A percentile compares a stretch with the other conserved stretches of the same genome.
Evolutionary conservation across 306 rosid species (phyloP).

Genomic region (Inga laurina): DNA sequence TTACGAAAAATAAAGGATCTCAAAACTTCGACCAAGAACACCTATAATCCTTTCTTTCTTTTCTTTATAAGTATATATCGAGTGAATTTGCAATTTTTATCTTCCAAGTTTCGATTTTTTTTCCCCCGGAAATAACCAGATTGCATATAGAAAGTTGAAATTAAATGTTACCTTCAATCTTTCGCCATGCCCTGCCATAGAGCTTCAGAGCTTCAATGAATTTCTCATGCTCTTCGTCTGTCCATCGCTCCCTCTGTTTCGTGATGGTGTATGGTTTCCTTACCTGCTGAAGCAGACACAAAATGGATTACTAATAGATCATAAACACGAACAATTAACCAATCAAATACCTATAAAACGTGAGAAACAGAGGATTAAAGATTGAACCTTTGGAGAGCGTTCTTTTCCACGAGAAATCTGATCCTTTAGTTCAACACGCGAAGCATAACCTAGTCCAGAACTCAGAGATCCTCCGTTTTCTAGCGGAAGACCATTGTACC

Average conservation of each 20-base stretch:
- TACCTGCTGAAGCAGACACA: constrained; percentile 38
- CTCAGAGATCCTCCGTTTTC: constrained; percentile 44
- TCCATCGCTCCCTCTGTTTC: constrained; percentile 87
- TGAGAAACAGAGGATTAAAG: constrained; percentile 7
- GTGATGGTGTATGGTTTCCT: constrained; percentile 87
- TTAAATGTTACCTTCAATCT: constrained; percentile 66
- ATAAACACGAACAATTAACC: not conserved
- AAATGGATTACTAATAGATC: not conserved
- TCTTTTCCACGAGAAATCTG: constrained; percentile 50
- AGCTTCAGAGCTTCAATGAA: constrained; percentile 85
- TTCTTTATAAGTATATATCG: not conserved
- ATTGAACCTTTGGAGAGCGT: constrained; percentile 64
- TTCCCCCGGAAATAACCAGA: not conserved
- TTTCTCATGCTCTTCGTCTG: constrained; percentile 81
- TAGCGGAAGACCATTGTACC: constrained; percentile 31
- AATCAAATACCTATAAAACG: not conserved
- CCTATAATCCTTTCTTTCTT: constrained; percentile 12
- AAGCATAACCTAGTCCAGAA: constrained; percentile 33
- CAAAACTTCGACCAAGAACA: constrained; percentile 23
- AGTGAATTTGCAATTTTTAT: no score
- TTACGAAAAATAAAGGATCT: constrained; percentile 28
- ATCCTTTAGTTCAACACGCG: constrained; percentile 47
- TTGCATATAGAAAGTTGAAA: not conserved
- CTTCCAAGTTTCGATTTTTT: not conserved
- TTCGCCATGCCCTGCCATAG: constrained; percentile 82